These are phyloP conservation scores for Astrothelium macrocarpum DNA, from an alignment of 495 filamentous ascomycete genomes.

Conservation along the genomic window DNA sequence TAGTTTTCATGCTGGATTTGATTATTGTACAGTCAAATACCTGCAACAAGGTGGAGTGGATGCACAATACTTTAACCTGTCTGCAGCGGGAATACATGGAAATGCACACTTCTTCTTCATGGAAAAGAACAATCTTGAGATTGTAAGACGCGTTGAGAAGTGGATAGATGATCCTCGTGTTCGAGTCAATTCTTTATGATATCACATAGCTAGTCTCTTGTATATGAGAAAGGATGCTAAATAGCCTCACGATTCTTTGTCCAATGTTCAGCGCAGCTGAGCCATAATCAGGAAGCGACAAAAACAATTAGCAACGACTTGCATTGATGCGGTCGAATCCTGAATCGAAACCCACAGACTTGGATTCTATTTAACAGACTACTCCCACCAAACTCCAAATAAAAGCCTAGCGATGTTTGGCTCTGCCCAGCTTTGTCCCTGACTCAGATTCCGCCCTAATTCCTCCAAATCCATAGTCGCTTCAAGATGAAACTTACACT, in stretches of 20 bases:
- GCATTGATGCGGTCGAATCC: background rate
- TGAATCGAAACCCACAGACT: too few species aligned
- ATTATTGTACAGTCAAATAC: conserved; percentile 46
- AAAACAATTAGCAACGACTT: too few species aligned
- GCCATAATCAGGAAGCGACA: too few species aligned
- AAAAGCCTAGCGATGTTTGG: background rate
- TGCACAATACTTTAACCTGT: conserved; percentile 38
- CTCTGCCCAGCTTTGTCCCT: background rate
- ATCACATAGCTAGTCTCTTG: background rate
- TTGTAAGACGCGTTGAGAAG: background rate
- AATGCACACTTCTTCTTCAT: conserved; percentile 53
- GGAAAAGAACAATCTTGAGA: conserved; percentile 48
- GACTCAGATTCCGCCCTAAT: background rate
- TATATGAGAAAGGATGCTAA: background rate
- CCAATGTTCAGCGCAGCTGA: too few species aligned
- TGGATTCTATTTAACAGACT: background rate
- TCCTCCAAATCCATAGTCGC: background rate
- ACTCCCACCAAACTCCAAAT: background rate
- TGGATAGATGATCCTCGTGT: background rate
- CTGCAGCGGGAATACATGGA: conserved; percentile 40
- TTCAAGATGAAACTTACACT: background rate
- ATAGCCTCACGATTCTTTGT: background rate
- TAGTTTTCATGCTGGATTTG: conserved; percentile 47
- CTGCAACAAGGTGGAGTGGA: conserved; percentile 46
- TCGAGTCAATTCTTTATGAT: background rate